Conservation (phyloP, 179 eudicot genomes). For the Monotropa hypopitys region DNA sequence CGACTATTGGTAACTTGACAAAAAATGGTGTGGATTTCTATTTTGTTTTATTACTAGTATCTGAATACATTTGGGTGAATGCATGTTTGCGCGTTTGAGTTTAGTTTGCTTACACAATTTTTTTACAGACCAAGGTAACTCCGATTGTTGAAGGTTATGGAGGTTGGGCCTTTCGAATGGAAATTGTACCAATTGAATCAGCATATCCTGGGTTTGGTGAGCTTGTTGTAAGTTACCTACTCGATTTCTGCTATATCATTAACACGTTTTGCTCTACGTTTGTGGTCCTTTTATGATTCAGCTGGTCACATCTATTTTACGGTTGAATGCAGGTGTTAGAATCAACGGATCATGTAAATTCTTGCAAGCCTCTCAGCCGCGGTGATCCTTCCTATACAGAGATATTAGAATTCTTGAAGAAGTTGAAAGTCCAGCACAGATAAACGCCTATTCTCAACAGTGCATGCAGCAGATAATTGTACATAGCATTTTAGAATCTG, state of each 20-base stretch:
- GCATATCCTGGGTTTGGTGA: slow-evolving; percentile 98
- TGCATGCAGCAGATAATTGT: not conserved
- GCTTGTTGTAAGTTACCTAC: slow-evolving; percentile 65
- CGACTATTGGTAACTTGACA: too few species aligned
- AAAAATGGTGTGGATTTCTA: not conserved
- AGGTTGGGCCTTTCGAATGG: slow-evolving; percentile 98
- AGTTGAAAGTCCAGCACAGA: slow-evolving; percentile 48
- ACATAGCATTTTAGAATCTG: slow-evolving; percentile 7
- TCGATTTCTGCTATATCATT: not conserved
- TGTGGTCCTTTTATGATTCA: not conserved
- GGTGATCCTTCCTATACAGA: slow-evolving; percentile 83
- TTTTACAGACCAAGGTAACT: slow-evolving; percentile 84
- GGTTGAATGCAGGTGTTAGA: slow-evolving; percentile 57
- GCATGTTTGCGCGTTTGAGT: not conserved
- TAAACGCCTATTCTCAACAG: not conserved
- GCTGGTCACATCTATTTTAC: not conserved
- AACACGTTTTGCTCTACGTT: not conserved
- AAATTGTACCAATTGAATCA: slow-evolving; percentile 91
- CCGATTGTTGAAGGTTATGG: slow-evolving; percentile 98
- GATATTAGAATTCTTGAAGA: slow-evolving; percentile 59
- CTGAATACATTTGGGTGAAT: not conserved
- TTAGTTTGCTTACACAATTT: not conserved
- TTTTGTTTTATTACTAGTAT: not conserved
- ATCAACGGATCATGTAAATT: slow-evolving; percentile 94
- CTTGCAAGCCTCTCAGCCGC: slow-evolving; percentile 84